phyloP scores from a whole-genome alignment of 768 basidiomycete species.

The Suillus subalutaceus region DNA sequence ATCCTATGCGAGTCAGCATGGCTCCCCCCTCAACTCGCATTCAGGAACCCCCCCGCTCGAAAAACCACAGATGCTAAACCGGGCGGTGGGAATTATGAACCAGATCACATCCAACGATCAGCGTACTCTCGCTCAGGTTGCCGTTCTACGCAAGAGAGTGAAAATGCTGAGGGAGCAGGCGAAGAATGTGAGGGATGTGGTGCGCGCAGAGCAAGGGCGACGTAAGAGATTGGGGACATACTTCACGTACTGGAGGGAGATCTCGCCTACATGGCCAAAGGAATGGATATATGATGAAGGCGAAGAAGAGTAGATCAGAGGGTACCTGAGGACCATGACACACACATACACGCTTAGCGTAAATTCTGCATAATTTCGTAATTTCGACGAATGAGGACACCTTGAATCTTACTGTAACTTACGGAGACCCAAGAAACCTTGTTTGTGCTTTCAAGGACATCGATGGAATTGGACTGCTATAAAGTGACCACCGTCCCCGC shows the following conservation, averaged over 20 bases:
- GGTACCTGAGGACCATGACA: not conserved
- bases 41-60: conserved; percentile 24
- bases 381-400: not conserved
- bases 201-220: conserved; percentile 26
- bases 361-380: not conserved
- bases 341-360: not conserved
- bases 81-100: conserved; percentile 29
- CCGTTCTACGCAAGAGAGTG: conserved; percentile 19
- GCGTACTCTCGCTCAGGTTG: conserved; percentile 15
- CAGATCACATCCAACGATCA: conserved; percentile 24
- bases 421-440: not conserved
- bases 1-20: conserved; percentile 25
- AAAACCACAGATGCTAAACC: conserved; percentile 21
- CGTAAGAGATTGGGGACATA: conserved; percentile 31
- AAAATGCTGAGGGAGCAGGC: conserved; percentile 24
- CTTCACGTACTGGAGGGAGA: conserved; percentile 32
- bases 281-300: conserved; percentile 23
- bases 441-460: not conserved
- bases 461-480: not conserved
- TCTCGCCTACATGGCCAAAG: conserved; percentile 23
- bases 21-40: conserved; percentile 27
- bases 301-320: not conserved
- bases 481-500: not conserved
- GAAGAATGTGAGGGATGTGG: conserved; percentile 25
- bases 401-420: not conserved